Evolutionary conservation across 2,329 filamentous ascomycete genomes (phyloP).

Genomic region (Cyphellophora europaea): DNA sequence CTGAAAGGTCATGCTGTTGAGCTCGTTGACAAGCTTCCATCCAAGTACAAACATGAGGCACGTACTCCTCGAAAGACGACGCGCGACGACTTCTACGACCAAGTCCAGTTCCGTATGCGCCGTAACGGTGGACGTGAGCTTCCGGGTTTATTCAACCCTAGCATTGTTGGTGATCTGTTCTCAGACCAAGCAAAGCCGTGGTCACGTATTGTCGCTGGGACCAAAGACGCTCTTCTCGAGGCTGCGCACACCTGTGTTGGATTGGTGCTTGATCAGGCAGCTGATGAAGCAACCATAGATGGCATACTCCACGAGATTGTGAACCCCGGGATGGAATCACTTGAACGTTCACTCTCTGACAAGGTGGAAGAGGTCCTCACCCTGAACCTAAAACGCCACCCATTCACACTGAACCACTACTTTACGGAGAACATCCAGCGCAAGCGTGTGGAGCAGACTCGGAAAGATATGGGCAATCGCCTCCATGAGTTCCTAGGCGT

Average conservation of each 20-base stretch:
- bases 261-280: conserved; percentile 19
- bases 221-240: conserved; percentile 17
- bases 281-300: conserved; percentile 17
- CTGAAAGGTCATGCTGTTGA: conserved; percentile 9
- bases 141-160: conserved; percentile 24
- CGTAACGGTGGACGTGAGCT: conserved; percentile 24
- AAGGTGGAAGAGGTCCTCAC: conserved; percentile 39
- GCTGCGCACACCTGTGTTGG: conserved; percentile 18
- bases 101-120: conserved; percentile 8
- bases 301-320: conserved; percentile 16
- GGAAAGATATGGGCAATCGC: conserved; percentile 3
- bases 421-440: conserved; percentile 26
- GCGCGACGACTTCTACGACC: conserved; percentile 4
- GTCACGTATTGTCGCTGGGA: conserved; percentile 20
- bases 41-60: neutral
- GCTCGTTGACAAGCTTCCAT: conserved; percentile 5
- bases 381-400: conserved; percentile 31
- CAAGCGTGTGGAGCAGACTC: conserved; percentile 4
- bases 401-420: conserved; percentile 29
- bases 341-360: conserved; percentile 21
- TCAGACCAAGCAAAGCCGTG: conserved; percentile 26
- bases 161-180: conserved; percentile 25
- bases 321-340: conserved; percentile 17
- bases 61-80: conserved; percentile 3
- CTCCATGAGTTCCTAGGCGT: conserved; percentile 3